phyloP scores from a whole-genome alignment of 2,329 filamentous ascomycete genomes.

The Zymoseptoria pseudotritici region DNA sequence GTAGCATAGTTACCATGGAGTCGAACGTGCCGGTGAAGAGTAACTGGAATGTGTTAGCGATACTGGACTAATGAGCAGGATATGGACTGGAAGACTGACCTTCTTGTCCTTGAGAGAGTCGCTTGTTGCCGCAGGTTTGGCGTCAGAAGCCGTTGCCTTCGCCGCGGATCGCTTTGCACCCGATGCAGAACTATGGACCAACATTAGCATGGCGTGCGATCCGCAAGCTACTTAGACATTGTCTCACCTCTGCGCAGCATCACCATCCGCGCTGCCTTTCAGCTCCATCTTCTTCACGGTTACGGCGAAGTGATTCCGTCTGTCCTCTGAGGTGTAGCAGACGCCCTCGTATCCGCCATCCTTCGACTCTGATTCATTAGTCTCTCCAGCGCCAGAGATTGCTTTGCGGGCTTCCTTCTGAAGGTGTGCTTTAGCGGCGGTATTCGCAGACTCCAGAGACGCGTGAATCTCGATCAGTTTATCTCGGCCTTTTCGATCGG shows the following conservation, averaged over 20 bases:
- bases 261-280: background rate
- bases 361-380: background rate
- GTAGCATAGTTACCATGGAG: conserved; percentile 1
- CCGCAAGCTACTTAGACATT: background rate
- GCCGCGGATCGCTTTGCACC: background rate
- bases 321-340: background rate
- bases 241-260: background rate
- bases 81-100: background rate
- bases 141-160: background rate
- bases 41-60: background rate
- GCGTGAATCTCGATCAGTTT: background rate
- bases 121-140: background rate
- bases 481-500: background rate
- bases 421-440: background rate
- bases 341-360: background rate
- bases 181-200: background rate
- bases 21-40: conserved; percentile 9
- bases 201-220: background rate
- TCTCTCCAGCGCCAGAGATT: background rate
- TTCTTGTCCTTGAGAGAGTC: background rate
- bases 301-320: background rate
- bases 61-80: background rate
- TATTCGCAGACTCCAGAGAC: background rate
- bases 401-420: background rate
- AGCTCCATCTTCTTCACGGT: background rate